phyloP scores from a whole-genome alignment of 768 basidiomycete species.

The Boletus vinaceobasis region DNA sequence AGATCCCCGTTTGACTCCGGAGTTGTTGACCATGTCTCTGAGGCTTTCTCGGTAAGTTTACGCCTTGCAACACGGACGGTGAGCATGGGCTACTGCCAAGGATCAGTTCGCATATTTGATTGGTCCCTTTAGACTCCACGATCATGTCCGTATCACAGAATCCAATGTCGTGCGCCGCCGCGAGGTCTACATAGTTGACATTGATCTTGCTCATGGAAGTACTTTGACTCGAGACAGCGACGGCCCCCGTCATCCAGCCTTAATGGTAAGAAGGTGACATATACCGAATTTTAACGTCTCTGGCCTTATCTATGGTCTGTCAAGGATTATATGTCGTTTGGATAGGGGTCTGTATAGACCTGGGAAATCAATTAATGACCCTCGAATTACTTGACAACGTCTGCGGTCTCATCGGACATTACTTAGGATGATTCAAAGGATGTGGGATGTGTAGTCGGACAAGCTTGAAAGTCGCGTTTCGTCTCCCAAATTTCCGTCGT shows the following conservation, averaged over 20 bases:
- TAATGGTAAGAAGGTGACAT: background rate
- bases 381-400: background rate
- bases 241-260: background rate
- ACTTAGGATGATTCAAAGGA: background rate
- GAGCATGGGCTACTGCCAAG: background rate
- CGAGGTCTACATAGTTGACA: background rate
- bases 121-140: background rate
- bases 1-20: too few relatives aligned
- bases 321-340: background rate
- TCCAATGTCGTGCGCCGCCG: background rate
- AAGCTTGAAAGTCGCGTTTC: background rate
- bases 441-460: background rate
- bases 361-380: background rate
- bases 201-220: background rate
- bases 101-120: background rate
- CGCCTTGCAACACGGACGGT: too few relatives aligned
- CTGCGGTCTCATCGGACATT: background rate
- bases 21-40: too few relatives aligned
- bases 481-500: background rate
- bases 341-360: background rate
- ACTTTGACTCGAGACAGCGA: background rate
- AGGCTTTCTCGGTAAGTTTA: too few relatives aligned
- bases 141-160: background rate
- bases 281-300: background rate
- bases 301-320: background rate